Conservation (phyloP, 2,329 filamentous ascomycete species). For the Aspergillus neotritici region DNA sequence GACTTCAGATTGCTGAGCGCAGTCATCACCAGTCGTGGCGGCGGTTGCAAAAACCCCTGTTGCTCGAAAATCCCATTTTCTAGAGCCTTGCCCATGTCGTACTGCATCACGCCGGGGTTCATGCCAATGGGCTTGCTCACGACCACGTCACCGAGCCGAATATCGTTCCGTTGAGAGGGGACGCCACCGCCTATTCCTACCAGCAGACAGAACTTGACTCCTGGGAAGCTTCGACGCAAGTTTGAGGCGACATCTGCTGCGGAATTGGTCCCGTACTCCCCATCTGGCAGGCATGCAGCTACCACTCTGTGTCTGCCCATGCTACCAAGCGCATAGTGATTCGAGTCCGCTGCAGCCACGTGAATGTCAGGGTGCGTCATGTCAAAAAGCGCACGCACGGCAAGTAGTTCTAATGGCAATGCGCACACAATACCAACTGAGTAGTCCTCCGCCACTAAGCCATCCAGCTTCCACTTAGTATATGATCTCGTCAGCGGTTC, state of each 20-base stretch:
- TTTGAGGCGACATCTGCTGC: constrained; percentile 16
- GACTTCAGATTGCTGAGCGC: constrained; percentile 6
- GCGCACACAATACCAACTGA: constrained; percentile 26
- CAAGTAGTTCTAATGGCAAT: constrained; percentile 20
- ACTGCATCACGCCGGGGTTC: too few relatives aligned
- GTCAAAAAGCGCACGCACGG: constrained; percentile 23
- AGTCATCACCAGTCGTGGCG: constrained; percentile 3
- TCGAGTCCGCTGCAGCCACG: constrained; percentile 11
- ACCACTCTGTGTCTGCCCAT: constrained; percentile 23
- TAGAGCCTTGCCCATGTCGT: background rate
- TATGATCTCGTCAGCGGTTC: too few relatives aligned
- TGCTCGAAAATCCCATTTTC: background rate
- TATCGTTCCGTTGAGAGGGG: constrained; percentile 14
- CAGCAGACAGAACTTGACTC: constrained; percentile 18
- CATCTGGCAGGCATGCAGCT: constrained; percentile 18
- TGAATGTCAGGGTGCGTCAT: constrained; percentile 8
- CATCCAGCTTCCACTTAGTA: too few relatives aligned
- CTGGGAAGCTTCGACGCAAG: constrained; percentile 19
- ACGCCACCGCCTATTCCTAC: constrained; percentile 26
- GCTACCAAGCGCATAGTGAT: constrained; percentile 22
- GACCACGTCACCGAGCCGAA: constrained; percentile 25
- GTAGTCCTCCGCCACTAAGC: constrained; percentile 11
- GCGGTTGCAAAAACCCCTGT: background rate
- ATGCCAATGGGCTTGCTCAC: constrained; percentile 14
- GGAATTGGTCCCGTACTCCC: constrained; percentile 19